Evolutionary conservation across 2,329 filamentous ascomycete genomes (phyloP).

Genomic region (Paraphoma chrysanthemicola): DNA sequence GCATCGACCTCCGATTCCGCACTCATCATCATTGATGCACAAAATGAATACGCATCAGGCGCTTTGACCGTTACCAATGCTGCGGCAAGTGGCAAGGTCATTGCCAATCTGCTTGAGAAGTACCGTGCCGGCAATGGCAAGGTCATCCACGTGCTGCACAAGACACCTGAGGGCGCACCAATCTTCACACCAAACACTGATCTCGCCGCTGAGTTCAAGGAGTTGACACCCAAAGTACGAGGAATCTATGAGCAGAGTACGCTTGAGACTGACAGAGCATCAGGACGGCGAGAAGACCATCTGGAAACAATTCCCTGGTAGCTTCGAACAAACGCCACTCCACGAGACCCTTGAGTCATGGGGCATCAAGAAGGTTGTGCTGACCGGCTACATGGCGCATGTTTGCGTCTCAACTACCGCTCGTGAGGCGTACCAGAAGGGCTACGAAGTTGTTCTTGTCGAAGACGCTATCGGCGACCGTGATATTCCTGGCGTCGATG

Average conservation of each 20-base stretch:
- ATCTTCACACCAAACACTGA: slow-evolving; percentile 70
- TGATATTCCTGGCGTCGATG: slow-evolving; percentile 68
- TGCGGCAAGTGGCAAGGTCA: slow-evolving; percentile 61
- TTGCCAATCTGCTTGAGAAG: slow-evolving; percentile 62
- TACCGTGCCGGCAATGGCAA: slow-evolving; percentile 64
- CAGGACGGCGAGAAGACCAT: slow-evolving; percentile 62
- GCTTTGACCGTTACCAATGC: slow-evolving; percentile 64
- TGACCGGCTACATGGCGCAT: slow-evolving; percentile 71
- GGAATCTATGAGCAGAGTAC: neutral
- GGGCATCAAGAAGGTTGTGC: slow-evolving; percentile 66
- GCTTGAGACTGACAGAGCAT: neutral
- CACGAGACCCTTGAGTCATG: slow-evolving; percentile 60
- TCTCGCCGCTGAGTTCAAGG: slow-evolving; percentile 67
- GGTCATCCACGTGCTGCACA: slow-evolving; percentile 69
- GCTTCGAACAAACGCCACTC: slow-evolving; percentile 68
- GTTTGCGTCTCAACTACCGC: slow-evolving; percentile 70
- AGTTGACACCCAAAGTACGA: slow-evolving; percentile 57
- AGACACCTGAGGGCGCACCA: slow-evolving; percentile 65
- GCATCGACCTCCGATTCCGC: slow-evolving; percentile 65
- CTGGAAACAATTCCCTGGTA: slow-evolving; percentile 64
- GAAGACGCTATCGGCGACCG: slow-evolving; percentile 71
- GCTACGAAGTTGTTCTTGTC: slow-evolving; percentile 68
- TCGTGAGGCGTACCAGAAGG: slow-evolving; percentile 64
- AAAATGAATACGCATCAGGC: slow-evolving; percentile 72
- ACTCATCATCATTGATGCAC: slow-evolving; percentile 73